These are phyloP conservation scores for Eucalyptus pauciflora DNA, from an alignment of 345 rosid species.

Conservation along the genomic window DNA sequence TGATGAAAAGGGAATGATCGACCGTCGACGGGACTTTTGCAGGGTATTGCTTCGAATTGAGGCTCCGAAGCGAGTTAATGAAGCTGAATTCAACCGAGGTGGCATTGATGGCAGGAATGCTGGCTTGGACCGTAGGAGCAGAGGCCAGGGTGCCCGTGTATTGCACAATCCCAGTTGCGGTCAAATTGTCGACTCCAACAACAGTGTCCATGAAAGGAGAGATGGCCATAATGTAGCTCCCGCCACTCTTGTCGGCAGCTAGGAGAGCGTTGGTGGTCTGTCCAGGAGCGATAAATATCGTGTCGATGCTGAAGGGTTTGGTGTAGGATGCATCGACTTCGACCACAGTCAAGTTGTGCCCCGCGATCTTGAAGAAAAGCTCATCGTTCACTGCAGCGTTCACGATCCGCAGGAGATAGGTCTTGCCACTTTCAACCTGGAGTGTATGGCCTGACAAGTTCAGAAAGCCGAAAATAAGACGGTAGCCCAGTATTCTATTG, in stretches of 20 bases:
- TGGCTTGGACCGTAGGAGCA: conserved; percentile 19
- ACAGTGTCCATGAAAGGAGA: conserved; percentile 78
- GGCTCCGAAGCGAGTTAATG: conserved; percentile 35
- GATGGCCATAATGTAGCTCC: conserved; percentile 41
- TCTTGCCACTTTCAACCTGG: conserved; percentile 46
- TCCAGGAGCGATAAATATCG: conserved; percentile 55
- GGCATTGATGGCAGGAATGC: conserved; percentile 46
- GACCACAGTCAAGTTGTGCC: conserved; percentile 49
- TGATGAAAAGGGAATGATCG: conserved; percentile 42
- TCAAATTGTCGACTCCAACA: conserved; percentile 43
- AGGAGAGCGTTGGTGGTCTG: conserved; percentile 73
- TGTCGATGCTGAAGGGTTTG: conserved; percentile 42
- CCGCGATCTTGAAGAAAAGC: conserved; percentile 63
- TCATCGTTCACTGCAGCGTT: conserved; percentile 73
- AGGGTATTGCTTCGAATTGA: conserved; percentile 40
- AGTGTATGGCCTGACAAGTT: conserved; percentile 22
- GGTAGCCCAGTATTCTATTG: not conserved
- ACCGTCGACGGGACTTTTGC: conserved; percentile 39
- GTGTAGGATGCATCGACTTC: conserved; percentile 62
- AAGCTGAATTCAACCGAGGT: conserved; percentile 26
- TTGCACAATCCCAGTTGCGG: conserved; percentile 26
- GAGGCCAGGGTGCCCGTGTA: conserved; percentile 27
- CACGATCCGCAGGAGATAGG: conserved; percentile 49
- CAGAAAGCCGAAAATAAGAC: not conserved
- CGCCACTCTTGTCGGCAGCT: conserved; percentile 18